These are phyloP conservation scores for Cicer arietinum DNA, from an alignment of 306 rosid genomes.

Conservation along the genomic window DNA sequence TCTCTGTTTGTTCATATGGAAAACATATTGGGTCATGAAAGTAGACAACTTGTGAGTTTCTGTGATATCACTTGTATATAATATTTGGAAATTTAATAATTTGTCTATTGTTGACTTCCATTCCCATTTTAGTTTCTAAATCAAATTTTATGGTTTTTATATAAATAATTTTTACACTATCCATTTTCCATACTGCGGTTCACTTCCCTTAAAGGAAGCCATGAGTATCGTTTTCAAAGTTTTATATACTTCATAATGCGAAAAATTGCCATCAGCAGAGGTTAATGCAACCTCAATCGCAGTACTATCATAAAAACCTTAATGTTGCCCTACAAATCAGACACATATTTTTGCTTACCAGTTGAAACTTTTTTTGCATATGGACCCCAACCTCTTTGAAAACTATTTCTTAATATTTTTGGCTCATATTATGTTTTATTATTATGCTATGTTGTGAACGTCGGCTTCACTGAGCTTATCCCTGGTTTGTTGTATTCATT, in stretches of 20 bases:
- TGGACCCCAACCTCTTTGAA: not conserved
- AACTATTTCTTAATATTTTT: not conserved
- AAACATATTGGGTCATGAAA: conserved; percentile 63
- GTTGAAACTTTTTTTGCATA: not conserved
- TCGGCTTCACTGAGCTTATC: not conserved
- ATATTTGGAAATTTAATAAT: conserved; percentile 10
- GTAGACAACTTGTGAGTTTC: conserved; percentile 76
- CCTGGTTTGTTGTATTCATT: conserved; percentile 14
- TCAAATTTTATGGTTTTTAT: not conserved
- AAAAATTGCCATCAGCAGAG: not conserved
- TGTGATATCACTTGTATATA: conserved; percentile 6
- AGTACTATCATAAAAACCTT: not conserved
- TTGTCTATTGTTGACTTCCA: conserved; percentile 13
- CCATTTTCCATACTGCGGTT: not conserved
- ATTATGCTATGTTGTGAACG: conserved; percentile 16
- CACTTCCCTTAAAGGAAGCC: not conserved
- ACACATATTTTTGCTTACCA: not conserved
- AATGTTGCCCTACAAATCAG: not conserved
- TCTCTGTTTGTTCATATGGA: conserved; percentile 82
- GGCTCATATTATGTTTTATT: conserved; percentile 2
- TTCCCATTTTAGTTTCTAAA: conserved; percentile 1
- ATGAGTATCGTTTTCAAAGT: not conserved
- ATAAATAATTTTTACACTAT: not conserved
- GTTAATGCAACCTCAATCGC: not conserved
- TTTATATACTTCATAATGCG: not conserved